Conservation (phyloP, 768 basidiomycete species). For the Boletales sp. region DNA sequence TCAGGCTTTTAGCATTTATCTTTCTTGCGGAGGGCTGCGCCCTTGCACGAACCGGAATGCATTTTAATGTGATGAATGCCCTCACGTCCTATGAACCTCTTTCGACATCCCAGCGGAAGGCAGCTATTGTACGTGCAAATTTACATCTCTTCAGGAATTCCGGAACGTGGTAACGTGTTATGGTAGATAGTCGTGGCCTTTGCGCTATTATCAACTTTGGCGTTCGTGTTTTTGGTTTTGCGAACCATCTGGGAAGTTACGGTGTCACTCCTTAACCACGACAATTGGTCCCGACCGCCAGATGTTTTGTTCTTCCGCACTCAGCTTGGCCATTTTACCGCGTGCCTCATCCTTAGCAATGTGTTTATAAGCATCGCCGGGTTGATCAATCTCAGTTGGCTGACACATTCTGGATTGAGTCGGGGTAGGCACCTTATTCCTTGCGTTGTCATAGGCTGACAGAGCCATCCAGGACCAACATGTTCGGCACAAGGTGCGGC, state of each 20-base stretch:
- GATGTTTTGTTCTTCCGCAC: constrained; percentile 68
- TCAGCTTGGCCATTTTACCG: constrained; percentile 67
- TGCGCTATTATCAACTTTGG: constrained; percentile 51
- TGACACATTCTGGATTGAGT: constrained; percentile 40
- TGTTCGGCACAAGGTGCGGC: constrained; percentile 61
- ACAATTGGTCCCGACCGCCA: constrained; percentile 23
- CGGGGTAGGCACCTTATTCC: constrained; percentile 37
- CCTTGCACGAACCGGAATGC: constrained; percentile 1
- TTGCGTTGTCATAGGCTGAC: neutral
- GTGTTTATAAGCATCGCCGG: constrained; percentile 51
- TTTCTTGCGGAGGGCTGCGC: neutral
- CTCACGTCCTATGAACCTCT: constrained; percentile 6
- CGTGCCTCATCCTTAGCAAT: constrained; percentile 59
- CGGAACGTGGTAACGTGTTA: neutral
- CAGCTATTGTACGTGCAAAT: constrained; percentile 18
- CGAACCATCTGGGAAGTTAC: constrained; percentile 48
- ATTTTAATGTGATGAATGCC: constrained; percentile 1
- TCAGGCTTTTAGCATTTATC: neutral
- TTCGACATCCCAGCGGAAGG: constrained; percentile 11
- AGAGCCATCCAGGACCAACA: constrained; percentile 33
- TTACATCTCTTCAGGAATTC: neutral
- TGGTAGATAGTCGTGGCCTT: constrained; percentile 46
- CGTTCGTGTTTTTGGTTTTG: constrained; percentile 46
- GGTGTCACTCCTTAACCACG: constrained; percentile 28
- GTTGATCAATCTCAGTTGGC: constrained; percentile 52